Evolutionary conservation across 2,329 filamentous ascomycete genomes (phyloP).

Genomic region (Fusarium sp.): DNA sequence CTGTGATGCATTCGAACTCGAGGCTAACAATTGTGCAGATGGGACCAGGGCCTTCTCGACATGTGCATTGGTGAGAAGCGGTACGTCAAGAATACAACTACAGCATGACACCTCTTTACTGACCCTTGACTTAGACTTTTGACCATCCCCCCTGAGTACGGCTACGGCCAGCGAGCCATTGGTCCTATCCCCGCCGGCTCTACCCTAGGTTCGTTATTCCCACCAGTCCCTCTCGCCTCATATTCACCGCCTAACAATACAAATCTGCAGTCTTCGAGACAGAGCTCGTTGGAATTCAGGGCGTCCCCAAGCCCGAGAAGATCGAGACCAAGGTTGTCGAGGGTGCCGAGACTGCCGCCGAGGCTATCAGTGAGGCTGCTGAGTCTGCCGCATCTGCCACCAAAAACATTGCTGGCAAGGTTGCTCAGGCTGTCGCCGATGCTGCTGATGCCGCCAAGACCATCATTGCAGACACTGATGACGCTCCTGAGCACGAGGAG

Average conservation of each 20-base stretch:
- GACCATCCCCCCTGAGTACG: slow-evolving; percentile 88
- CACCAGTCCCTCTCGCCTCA: slow-evolving; percentile 20
- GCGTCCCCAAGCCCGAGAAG: slow-evolving; percentile 66
- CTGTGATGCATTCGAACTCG: slow-evolving; percentile 13
- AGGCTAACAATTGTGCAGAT: slow-evolving; percentile 62
- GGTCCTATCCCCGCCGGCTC: slow-evolving; percentile 87
- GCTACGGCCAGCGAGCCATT: slow-evolving; percentile 80
- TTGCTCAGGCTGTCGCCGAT: slow-evolving; percentile 60
- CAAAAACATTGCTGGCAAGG: slow-evolving; percentile 59
- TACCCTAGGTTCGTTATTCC: slow-evolving; percentile 72
- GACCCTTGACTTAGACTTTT: slow-evolving; percentile 67
- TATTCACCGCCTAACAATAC: slow-evolving; percentile 28
- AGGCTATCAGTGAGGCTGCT: slow-evolving; percentile 52
- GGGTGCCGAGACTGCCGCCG: slow-evolving; percentile 44
- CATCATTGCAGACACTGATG: slow-evolving; percentile 66
- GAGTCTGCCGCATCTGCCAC: slow-evolving; percentile 53
- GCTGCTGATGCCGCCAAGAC: slow-evolving; percentile 67
- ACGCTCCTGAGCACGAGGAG: slow-evolving; percentile 70
- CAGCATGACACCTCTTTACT: slow-evolving; percentile 14
- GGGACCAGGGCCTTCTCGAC: slow-evolving; percentile 89
- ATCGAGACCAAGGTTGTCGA: slow-evolving; percentile 46
- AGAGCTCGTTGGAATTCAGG: slow-evolving; percentile 85
- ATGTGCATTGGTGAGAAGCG: slow-evolving; percentile 97
- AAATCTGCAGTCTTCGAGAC: slow-evolving; percentile 82
- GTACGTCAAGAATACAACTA: slow-evolving; percentile 51